A percentile compares a stretch with the other conserved stretches of the same genome.
phyloP scores from a whole-genome alignment of 495 filamentous ascomycete genomes.

The Aspergillus campestris region DNA sequence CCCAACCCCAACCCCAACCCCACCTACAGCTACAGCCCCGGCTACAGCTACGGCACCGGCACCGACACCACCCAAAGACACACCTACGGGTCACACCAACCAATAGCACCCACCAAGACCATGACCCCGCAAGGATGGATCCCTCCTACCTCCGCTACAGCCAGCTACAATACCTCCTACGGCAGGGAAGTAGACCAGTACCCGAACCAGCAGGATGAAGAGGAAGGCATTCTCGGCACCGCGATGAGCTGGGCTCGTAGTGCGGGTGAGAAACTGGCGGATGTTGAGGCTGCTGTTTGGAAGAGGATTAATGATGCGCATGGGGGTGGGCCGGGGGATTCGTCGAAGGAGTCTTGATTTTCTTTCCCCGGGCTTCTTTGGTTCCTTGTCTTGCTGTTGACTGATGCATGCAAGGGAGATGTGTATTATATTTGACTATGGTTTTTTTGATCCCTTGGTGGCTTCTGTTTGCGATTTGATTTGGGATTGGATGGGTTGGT shows the following conservation, averaged over 20 bases:
- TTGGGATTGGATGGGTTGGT: neutral
- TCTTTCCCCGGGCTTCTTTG: neutral
- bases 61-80: conserved; percentile 16
- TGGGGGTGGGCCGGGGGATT: conserved; percentile 12
- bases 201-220: conserved; percentile 26
- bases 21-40: conserved; percentile 28
- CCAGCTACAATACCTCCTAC: neutral
- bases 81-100: conserved; percentile 12
- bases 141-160: neutral
- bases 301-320: conserved; percentile 50
- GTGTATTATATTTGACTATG: neutral
- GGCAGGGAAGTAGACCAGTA: too few species aligned
- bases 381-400: neutral
- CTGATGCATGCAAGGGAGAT: neutral
- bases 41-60: conserved; percentile 11
- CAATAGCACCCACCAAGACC: conserved; percentile 28
- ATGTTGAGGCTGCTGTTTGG: conserved; percentile 65
- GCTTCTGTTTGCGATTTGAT: neutral
- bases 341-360: neutral
- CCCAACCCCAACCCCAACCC: conserved; percentile 6
- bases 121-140: conserved; percentile 35
- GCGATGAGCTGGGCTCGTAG: conserved; percentile 54
- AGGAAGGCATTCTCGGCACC: conserved; percentile 41
- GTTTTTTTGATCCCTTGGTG: neutral
- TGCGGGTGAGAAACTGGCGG: conserved; percentile 52